Conservation (phyloP, 2,329 filamentous ascomycete species). For the Fusarium veterinarium region DNA sequence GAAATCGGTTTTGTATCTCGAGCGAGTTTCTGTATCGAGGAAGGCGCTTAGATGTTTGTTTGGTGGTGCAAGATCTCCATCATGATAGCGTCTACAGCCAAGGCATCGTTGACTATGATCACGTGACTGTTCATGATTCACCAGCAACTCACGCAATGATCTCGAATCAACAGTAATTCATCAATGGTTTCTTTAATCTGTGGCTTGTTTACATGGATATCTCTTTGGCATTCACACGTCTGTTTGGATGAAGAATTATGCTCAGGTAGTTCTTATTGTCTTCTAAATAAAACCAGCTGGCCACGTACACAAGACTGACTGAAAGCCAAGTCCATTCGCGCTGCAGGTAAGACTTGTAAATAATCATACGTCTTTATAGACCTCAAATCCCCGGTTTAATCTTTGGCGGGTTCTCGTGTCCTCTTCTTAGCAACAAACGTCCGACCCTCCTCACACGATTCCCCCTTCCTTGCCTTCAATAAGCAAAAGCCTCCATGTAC, state of each 20-base stretch:
- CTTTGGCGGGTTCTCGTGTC: not conserved
- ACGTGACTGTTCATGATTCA: slow-evolving; percentile 26
- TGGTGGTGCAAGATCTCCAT: slow-evolving; percentile 35
- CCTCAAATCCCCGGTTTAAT: not conserved
- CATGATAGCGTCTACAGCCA: slow-evolving; percentile 29
- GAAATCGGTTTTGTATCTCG: not conserved
- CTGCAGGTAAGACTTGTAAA: not conserved
- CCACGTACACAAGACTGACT: not conserved
- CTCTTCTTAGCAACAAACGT: not conserved
- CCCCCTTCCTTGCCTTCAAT: not conserved
- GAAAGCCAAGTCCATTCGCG: not conserved
- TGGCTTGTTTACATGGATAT: not conserved
- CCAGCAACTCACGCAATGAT: not conserved
- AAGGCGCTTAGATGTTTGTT: slow-evolving; percentile 28
- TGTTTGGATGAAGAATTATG: not conserved
- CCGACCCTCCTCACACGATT: not conserved
- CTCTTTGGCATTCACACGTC: not conserved
- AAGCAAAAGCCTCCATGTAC: slow-evolving; percentile 15
- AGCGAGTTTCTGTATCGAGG: slow-evolving; percentile 2
- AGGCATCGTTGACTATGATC: slow-evolving; percentile 1
- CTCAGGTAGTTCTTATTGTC: not conserved
- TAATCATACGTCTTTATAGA: not conserved
- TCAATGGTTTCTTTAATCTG: not conserved
- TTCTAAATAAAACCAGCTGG: not conserved
- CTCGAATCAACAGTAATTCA: not conserved